A percentile compares a stretch with the other conserved stretches of the same genome.
phyloP scores from a whole-genome alignment of 805 yeast genomes.

The Brettanomyces naardenensis region DNA sequence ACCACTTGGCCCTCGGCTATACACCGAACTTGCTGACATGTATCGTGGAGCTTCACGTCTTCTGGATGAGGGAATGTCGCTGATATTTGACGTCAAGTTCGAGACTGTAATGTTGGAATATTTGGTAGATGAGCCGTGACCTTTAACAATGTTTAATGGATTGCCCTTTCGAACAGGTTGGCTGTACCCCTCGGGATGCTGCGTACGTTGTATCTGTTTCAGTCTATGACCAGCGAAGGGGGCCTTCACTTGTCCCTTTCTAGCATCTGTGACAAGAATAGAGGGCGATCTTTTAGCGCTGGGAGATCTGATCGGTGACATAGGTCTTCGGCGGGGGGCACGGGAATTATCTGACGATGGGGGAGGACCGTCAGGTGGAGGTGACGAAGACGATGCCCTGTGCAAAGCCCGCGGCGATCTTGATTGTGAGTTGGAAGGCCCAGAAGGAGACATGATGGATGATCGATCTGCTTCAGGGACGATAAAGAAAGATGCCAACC shows the following conservation, averaged over 20 bases:
- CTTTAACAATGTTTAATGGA: conserved; percentile 5
- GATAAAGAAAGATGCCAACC: too few relatives aligned
- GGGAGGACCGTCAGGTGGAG: neutral
- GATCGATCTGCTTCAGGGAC: too few relatives aligned
- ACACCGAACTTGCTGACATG: conserved; percentile 1
- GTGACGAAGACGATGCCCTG: neutral
- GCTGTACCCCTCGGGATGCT: conserved; percentile 10
- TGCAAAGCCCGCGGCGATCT: too few relatives aligned
- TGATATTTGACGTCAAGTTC: conserved; percentile 63
- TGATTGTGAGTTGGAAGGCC: too few relatives aligned
- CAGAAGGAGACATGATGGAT: too few relatives aligned
- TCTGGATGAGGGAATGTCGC: conserved; percentile 83
- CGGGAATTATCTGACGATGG: neutral
- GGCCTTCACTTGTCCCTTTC: conserved; percentile 51
- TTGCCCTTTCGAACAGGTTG: conserved; percentile 7
- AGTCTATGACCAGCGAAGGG: conserved; percentile 68
- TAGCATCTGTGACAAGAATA: conserved; percentile 83
- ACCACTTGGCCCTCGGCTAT: neutral
- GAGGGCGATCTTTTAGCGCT: conserved; percentile 89
- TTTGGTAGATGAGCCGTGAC: conserved; percentile 25
- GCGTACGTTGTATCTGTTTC: conserved; percentile 14
- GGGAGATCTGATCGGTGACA: conserved; percentile 3
- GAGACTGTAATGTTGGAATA: conserved; percentile 79
- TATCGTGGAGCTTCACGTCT: conserved; percentile 22
- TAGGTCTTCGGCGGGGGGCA: neutral